Evolutionary conservation across 768 basidiomycete genomes (phyloP), one percentile per base, ranked within the genome.

Genomic region (Cubamyces lactineus): DNA sequence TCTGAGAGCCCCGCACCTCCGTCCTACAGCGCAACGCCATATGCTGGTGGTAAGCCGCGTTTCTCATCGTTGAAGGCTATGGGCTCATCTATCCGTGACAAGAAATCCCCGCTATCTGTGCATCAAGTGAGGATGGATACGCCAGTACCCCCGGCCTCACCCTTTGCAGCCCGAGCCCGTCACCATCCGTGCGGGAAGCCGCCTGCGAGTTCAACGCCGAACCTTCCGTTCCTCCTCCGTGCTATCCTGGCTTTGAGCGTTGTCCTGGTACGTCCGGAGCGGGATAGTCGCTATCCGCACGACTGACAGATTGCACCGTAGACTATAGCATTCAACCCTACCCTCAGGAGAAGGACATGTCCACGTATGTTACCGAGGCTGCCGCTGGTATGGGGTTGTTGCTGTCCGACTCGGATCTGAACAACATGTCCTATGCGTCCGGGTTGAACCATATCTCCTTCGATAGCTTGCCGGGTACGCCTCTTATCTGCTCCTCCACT

Each of bases 131-230:
- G n/a, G 54, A 46, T 19, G 50, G 55, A 26, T 11, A 50, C 13
- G 53, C 53, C 11, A 61, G 53, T n/a, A 61, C 60, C 9, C 60
- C 60, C 2, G 46, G 53, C 16, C 47, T 61, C n/a, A 42, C 60
- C 11, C 50, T 48, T 28, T 17, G 24, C 47, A 61, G 60, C 60
- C 38, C 53, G 6, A 61, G 60, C 46, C 60, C 60, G 8, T 42
- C 46, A 6, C 60, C 53, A 9, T 41, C 60, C 13, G 34, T 40
- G 3, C 30, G 41, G 11, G 57, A 59, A 12, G 9, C 38, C 34
- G 21, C 30, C 23, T 50, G 24, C 59, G 42, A 40, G 23, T 7
- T 23, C 4, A 9, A 23, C 26, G 4, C 9, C 1, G 52, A 55
- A 11, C 8, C 7, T 16, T 16, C 17, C 2, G 46, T 9, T 21